These are phyloP conservation scores for Gyromitra esculenta DNA, from an alignment of 2,329 filamentous ascomycete species.

Conservation along the genomic window DNA sequence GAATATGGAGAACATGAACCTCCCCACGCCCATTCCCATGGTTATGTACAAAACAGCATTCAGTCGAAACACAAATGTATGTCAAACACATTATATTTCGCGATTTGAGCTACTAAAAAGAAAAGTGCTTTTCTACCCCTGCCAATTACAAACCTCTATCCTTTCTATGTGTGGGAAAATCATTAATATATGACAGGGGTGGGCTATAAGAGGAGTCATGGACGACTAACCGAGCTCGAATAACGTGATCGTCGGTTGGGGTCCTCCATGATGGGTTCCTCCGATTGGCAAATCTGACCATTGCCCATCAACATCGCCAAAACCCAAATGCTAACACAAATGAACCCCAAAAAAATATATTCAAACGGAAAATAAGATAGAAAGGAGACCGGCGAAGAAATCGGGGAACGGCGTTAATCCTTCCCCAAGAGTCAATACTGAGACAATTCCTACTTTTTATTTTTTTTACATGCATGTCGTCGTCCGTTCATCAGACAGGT, in stretches of 20 bases:
- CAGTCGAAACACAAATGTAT: slow-evolving; percentile 22
- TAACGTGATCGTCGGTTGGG: slow-evolving; percentile 46
- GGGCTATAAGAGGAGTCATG: slow-evolving; percentile 30
- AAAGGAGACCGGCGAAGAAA: background rate
- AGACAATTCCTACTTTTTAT: slow-evolving; percentile 16
- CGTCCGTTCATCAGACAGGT: slow-evolving; percentile 10
- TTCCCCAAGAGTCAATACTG: background rate
- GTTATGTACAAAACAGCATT: slow-evolving; percentile 7
- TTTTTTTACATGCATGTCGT: slow-evolving; percentile 11
- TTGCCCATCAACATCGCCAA: slow-evolving; percentile 34
- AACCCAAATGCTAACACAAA: background rate
- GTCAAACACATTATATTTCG: slow-evolving; percentile 24
- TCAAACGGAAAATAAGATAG: background rate
- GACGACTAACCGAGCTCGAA: slow-evolving; percentile 35
- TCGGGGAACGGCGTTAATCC: background rate
- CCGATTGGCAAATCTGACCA: slow-evolving; percentile 29
- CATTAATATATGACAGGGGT: slow-evolving; percentile 12
- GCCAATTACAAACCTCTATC: background rate
- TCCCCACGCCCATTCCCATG: background rate
- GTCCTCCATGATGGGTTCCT: slow-evolving; percentile 13
- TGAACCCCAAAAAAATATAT: background rate
- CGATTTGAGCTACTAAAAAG: slow-evolving; percentile 8
- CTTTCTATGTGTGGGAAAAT: slow-evolving; percentile 34
- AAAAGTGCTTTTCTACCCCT: background rate
- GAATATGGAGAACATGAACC: slow-evolving; percentile 35